Base-by-base conservation (phyloP, 768 basidiomycete species). In the Lepiota subincarnata region DNA sequence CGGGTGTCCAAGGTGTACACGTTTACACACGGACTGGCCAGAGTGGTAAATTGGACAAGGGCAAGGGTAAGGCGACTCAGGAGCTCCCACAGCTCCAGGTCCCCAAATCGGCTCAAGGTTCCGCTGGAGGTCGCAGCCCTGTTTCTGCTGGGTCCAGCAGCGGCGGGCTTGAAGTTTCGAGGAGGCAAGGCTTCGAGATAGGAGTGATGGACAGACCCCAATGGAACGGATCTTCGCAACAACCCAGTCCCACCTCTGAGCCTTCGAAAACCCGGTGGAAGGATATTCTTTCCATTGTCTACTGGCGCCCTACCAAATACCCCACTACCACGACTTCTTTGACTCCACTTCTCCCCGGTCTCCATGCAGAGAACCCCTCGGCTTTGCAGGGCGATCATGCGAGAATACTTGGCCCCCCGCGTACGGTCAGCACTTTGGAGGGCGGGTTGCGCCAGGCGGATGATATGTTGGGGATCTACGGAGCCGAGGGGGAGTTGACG, bases 11-110 rank as follows among this genome's bases (percentile, higher is more conserved):
- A 19, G 52, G 41, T 40, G 52, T 53, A 1, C 52, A 53, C 20
- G 52, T 39, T 8, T 53, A 53, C 22, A 39, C 16, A 2, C n/a
- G 28, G 38, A 16, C 52, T 28, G 35, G 36, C 24, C 24, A 38
- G 49, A 38, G 41, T 18, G 24, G 6, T 10, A 22, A 6, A 13
- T 22, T 13, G 57, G 56, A 55, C 53, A 55, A 60, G 41, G 62
- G 59, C 41, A 65, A 62, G 51, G 67, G 67, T 7, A 72, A 74
- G 45, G 59, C 59, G 35, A 63, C 60, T 38, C 61, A 54, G 11
- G 53, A 56, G 20, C 35, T 35, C 22, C 26, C 43, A 3, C 43
- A 36, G 36, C 35, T 37, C 5, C 24, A 24, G 24, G n/a, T 53
- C 35, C 36, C 24, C 24, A 24, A 24, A 5, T 5, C 24, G 24